These are phyloP conservation scores for Hymenoscyphus fructigenus DNA, from an alignment of 2,329 filamentous ascomycete genomes.

Conservation along the genomic window DNA sequence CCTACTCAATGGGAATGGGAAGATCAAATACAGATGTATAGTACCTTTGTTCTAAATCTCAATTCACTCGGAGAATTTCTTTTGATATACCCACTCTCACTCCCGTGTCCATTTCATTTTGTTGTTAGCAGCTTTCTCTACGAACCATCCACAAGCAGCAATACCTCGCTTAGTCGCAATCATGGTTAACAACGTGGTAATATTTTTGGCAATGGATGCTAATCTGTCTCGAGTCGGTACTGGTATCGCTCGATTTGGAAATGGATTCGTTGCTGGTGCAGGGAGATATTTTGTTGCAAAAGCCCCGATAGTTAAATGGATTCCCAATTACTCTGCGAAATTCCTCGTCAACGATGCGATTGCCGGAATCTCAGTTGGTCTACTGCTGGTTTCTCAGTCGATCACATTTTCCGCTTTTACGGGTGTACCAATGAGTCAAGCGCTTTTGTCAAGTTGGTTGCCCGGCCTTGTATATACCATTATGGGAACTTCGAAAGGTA, in stretches of 20 bases:
- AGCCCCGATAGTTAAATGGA: slow-evolving; percentile 59
- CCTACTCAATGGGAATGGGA: not conserved
- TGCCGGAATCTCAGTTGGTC: slow-evolving; percentile 58
- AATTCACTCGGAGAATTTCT: not conserved
- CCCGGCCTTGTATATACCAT: slow-evolving; percentile 57
- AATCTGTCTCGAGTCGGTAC: slow-evolving; percentile 20
- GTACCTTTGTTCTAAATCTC: not conserved
- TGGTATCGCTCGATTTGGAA: slow-evolving; percentile 16
- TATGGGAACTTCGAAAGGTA: slow-evolving; percentile 62
- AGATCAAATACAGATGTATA: not conserved
- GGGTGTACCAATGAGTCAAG: slow-evolving; percentile 59
- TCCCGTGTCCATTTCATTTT: not conserved
- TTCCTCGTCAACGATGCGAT: slow-evolving; percentile 63
- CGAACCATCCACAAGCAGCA: not conserved
- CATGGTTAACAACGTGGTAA: not conserved
- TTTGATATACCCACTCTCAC: not conserved
- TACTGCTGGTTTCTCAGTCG: slow-evolving; percentile 60
- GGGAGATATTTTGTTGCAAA: slow-evolving; percentile 59
- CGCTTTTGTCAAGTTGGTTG: slow-evolving; percentile 59
- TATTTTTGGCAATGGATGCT: slow-evolving; percentile 13
- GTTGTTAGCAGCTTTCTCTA: not conserved
- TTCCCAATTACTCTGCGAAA: slow-evolving; percentile 58
- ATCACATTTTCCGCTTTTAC: slow-evolving; percentile 61
- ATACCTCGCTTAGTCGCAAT: not conserved
- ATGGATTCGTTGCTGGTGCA: slow-evolving; percentile 41